Evolutionary conservation across 495 filamentous ascomycete genomes (phyloP).

Genomic region (Penicillium subrubescens): DNA sequence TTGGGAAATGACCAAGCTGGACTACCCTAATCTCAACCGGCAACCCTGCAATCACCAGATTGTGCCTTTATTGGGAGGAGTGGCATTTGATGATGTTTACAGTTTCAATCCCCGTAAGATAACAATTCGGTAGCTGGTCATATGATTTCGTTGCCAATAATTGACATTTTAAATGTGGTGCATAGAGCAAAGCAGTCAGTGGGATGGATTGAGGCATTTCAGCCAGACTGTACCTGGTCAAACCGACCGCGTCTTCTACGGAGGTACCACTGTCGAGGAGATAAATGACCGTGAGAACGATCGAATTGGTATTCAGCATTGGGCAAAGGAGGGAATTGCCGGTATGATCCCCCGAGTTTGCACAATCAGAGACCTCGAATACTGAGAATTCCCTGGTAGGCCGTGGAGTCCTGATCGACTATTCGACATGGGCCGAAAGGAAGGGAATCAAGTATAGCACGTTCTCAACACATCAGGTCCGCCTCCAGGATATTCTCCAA

Average conservation of each 20-base stretch:
- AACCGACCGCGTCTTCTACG: constrained; percentile 51
- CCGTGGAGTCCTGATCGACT: constrained; percentile 58
- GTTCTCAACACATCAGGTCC: constrained; percentile 43
- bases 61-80: constrained; percentile 40
- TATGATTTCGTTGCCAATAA: neutral
- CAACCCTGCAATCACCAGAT: constrained; percentile 44
- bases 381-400: constrained; percentile 27
- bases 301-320: constrained; percentile 51
- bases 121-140: neutral
- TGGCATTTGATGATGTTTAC: constrained; percentile 64
- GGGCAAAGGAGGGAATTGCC: constrained; percentile 46
- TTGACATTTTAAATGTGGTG: neutral
- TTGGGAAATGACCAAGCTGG: constrained; percentile 50
- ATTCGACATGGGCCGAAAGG: constrained; percentile 50
- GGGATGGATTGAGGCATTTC: constrained; percentile 69
- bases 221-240: constrained; percentile 35
- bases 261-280: constrained; percentile 46
- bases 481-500: constrained; percentile 41
- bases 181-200: constrained; percentile 64
- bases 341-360: constrained; percentile 23
- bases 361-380: neutral
- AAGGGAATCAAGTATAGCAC: constrained; percentile 39
- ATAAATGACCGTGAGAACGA: constrained; percentile 53
- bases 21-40: constrained; percentile 46
- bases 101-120: constrained; percentile 63